A percentile compares a stretch with the other conserved stretches of the same genome.
Evolutionary conservation across 495 filamentous ascomycete genomes (phyloP).

Genomic region (Trichoderma orchidacearum): DNA sequence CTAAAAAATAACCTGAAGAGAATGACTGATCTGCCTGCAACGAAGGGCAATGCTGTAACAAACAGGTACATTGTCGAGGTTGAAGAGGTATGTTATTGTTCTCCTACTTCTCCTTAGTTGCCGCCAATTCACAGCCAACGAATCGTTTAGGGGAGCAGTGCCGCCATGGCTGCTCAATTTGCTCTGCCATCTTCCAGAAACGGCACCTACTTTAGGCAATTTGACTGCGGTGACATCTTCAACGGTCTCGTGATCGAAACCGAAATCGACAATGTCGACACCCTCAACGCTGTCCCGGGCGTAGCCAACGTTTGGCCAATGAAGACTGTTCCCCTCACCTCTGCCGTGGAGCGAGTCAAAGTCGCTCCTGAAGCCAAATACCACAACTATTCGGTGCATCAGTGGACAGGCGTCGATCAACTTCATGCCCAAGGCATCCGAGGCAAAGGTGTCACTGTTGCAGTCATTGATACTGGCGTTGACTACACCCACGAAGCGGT

Average conservation of each 20-base stretch:
- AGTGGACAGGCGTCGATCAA: slow-evolving; percentile 17
- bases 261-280: slow-evolving; percentile 10
- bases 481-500: slow-evolving; percentile 32
- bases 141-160: not conserved
- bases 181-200: not conserved
- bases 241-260: slow-evolving; percentile 15
- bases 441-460: slow-evolving; percentile 15
- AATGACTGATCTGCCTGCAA: not conserved
- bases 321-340: slow-evolving; percentile 8
- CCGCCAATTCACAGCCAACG: not conserved
- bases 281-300: slow-evolving; percentile 8
- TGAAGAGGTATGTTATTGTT: not conserved
- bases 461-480: slow-evolving; percentile 28
- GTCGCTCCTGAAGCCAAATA: slow-evolving; percentile 8
- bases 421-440: slow-evolving; percentile 15
- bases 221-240: slow-evolving; percentile 18
- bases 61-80: slow-evolving; percentile 4
- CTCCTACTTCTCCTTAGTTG: not conserved
- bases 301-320: slow-evolving; percentile 15
- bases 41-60: slow-evolving; percentile 14
- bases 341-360: slow-evolving; percentile 3
- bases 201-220: slow-evolving; percentile 11
- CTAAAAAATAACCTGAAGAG: not conserved
- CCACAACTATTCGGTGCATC: slow-evolving; percentile 15
- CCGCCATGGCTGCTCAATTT: not conserved